Evolutionary conservation across 2,329 filamentous ascomycete species (phyloP).

Genomic region (Colletotrichum orbiculare): DNA sequence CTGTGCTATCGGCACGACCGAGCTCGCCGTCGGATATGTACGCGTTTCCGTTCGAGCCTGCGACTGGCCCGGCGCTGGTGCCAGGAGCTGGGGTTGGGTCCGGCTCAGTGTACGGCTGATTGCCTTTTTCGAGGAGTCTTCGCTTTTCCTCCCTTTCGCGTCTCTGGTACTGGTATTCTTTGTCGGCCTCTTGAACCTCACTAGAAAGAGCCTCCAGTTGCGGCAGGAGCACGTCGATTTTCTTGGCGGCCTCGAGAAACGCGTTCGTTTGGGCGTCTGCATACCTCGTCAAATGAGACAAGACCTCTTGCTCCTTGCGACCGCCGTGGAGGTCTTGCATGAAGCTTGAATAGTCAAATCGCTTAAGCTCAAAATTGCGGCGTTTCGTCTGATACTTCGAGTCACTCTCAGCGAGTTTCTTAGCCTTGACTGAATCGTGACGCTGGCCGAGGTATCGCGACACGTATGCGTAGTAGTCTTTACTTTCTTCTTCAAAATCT

Average conservation of each 20-base stretch:
- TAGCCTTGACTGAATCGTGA: slow-evolving; percentile 95
- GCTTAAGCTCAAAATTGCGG: slow-evolving; percentile 94
- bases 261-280: slow-evolving; percentile 89
- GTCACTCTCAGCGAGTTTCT: slow-evolving; percentile 95
- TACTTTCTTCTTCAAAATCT: slow-evolving; percentile 98
- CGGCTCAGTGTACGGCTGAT: slow-evolving; percentile 76
- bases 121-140: slow-evolving; percentile 88
- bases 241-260: slow-evolving; percentile 86
- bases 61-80: slow-evolving; percentile 45
- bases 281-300: slow-evolving; percentile 94
- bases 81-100: slow-evolving; percentile 63
- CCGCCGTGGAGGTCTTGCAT: slow-evolving; percentile 99
- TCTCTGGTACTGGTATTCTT: slow-evolving; percentile 94
- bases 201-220: slow-evolving; percentile 88
- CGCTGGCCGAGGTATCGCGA: slow-evolving; percentile 95
- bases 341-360: slow-evolving; percentile 98
- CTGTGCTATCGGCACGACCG: slow-evolving; percentile 78
- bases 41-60: slow-evolving; percentile 56
- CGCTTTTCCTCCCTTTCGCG: slow-evolving; percentile 97
- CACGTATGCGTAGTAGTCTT: slow-evolving; percentile 97
- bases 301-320: slow-evolving; percentile 96
- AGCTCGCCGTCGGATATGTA: slow-evolving; percentile 75
- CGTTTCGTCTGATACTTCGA: slow-evolving; percentile 96
- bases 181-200: slow-evolving; percentile 93
- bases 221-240: slow-evolving; percentile 86